Evolutionary conservation across 2,329 filamentous ascomycete genomes (phyloP), one percentile per base, ranked within the genome.

Genomic region (Botrytis squamosa): DNA sequence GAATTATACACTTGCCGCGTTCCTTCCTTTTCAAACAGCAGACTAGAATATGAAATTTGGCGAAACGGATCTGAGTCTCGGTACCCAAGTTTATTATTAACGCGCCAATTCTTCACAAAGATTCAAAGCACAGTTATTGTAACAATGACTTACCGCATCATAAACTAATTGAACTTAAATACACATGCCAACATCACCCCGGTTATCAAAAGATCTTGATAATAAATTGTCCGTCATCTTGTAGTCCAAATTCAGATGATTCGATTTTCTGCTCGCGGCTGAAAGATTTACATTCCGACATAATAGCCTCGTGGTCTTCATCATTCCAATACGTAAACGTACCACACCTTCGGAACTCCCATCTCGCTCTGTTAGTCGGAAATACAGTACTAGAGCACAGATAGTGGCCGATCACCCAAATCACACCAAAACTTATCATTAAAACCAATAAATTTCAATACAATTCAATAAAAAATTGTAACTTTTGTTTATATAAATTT

Each of bases 1-100:
- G 0, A 52, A 52, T 5, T 5, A 12, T 25, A 0, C 1, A 12
- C 46, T 14, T 25, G 1, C 0, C 5, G 9, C 1, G 0, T 25
- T 25, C 9, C 46, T 2, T 52, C 6, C 9, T 14, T 52, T 25
- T 12, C 22, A 52, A 52, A 52, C 4, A 25, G 46, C 20, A 25
- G 40, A 52, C 4, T 25, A 14, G 9, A 25, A 14, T 12, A 52
- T 52, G 6, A 0, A 25, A 5, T 52, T 12, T 25, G 10, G 10
- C 46, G 1, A 12, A 25, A 14, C 9, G 4, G 5, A 2, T 25
- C 9, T 25, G 0, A 2, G 9, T 25, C 9, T 52, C 9, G 22
- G 10, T 52, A 10, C 4, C 1, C 3, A 52, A 16, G 40, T 6
- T 6, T 14, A 4, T 42, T 42, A 42, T 42, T 14, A 1, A 42